phyloP scores from a whole-genome alignment of 768 basidiomycete genomes.

The Mycena venus region DNA sequence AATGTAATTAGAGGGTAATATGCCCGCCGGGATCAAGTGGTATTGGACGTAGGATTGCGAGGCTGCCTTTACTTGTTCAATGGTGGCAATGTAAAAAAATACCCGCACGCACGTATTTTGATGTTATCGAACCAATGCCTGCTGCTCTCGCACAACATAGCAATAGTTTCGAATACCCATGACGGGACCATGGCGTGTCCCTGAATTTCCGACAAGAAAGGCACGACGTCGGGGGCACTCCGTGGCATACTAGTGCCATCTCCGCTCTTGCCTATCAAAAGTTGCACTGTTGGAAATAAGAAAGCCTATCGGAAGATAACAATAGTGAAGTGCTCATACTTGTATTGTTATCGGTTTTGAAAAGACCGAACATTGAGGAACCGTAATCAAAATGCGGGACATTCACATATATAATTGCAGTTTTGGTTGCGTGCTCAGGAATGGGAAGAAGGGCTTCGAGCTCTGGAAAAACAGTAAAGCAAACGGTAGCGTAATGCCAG shows the following conservation, averaged over 20 bases:
- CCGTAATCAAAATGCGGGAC: not conserved
- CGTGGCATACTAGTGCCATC: not conserved
- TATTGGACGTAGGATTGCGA: slow-evolving; percentile 32
- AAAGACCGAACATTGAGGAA: not conserved
- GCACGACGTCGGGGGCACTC: not conserved
- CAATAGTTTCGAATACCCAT: slow-evolving; percentile 20
- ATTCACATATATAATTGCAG: slow-evolving; percentile 2
- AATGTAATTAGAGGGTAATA: slow-evolving; percentile 37
- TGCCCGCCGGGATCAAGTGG: slow-evolving; percentile 22
- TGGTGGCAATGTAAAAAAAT: not conserved
- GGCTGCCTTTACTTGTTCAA: not conserved
- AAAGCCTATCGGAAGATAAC: no score
- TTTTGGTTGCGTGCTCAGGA: slow-evolving; percentile 20
- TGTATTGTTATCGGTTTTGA: slow-evolving; percentile 13
- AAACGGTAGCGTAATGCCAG: slow-evolving; percentile 29
- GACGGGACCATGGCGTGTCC: not conserved
- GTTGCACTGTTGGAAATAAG: slow-evolving; percentile 19
- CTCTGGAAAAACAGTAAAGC: slow-evolving; percentile 32
- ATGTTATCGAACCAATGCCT: slow-evolving; percentile 6
- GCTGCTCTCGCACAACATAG: slow-evolving; percentile 1
- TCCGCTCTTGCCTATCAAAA: slow-evolving; percentile 6
- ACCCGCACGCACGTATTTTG: slow-evolving; percentile 3
- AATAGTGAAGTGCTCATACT: no score
- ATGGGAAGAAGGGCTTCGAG: slow-evolving; percentile 27
- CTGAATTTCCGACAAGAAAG: slow-evolving; percentile 1